Evolutionary conservation across 768 basidiomycete genomes (phyloP).

Genomic region (Phylloporus scabripes): DNA sequence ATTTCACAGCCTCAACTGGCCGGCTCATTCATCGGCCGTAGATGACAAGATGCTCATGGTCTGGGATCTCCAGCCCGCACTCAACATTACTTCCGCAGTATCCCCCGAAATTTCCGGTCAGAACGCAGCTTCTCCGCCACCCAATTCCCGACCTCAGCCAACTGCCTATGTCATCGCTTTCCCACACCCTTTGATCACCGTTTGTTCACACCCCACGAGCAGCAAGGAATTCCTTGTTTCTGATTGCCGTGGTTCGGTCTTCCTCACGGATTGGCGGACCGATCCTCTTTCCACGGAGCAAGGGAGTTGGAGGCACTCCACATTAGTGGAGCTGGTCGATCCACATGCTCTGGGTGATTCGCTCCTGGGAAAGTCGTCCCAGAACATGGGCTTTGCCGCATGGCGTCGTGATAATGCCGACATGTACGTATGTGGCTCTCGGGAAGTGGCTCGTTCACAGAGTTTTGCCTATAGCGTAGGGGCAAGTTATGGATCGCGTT

Average conservation of each 20-base stretch:
- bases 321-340: slow-evolving; percentile 67
- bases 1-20: neutral
- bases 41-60: slow-evolving; percentile 84
- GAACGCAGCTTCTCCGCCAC: slow-evolving; percentile 24
- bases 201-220: slow-evolving; percentile 64
- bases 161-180: slow-evolving; percentile 74
- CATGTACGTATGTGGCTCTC: slow-evolving; percentile 47
- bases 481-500: slow-evolving; percentile 64
- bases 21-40: slow-evolving; percentile 22
- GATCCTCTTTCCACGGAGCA: slow-evolving; percentile 52
- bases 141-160: slow-evolving; percentile 51
- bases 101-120: slow-evolving; percentile 30
- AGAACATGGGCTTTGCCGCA: slow-evolving; percentile 54
- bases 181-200: slow-evolving; percentile 62
- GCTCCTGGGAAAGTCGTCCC: slow-evolving; percentile 39
- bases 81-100: slow-evolving; percentile 38
- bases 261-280: slow-evolving; percentile 78
- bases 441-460: neutral
- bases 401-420: slow-evolving; percentile 70
- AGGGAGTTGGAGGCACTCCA: slow-evolving; percentile 55
- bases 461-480: slow-evolving; percentile 49
- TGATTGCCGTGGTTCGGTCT: slow-evolving; percentile 68
- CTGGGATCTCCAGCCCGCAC: slow-evolving; percentile 71
- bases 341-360: slow-evolving; percentile 56
- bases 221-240: slow-evolving; percentile 78